Evolutionary conservation across 2,329 filamentous ascomycete species (phyloP).

Genomic region (Exserohilum turcica): DNA sequence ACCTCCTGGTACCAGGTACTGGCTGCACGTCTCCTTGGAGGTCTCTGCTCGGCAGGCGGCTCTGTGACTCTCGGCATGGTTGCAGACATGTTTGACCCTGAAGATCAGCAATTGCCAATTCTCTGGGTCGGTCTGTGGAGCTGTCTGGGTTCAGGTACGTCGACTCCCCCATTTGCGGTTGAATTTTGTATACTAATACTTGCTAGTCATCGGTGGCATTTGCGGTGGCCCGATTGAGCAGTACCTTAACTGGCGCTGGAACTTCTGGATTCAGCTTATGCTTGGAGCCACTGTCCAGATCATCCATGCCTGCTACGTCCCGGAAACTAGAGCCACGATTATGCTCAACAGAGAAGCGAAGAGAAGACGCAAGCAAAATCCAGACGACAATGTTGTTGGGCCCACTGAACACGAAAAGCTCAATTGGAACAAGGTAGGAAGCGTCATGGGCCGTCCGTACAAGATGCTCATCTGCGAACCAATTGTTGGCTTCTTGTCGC

Average conservation of each 20-base stretch:
- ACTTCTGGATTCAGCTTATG: conserved; percentile 83
- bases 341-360: conserved; percentile 79
- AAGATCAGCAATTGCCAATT: conserved; percentile 72
- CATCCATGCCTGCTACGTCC: conserved; percentile 70
- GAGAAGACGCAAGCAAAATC: conserved; percentile 64
- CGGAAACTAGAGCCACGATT: conserved; percentile 75
- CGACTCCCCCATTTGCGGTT: too few species aligned
- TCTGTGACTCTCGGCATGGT: conserved; percentile 69
- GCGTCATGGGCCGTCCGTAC: conserved; percentile 69
- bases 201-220: conserved; percentile 77
- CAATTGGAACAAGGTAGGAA: conserved; percentile 38
- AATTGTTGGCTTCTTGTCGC: conserved; percentile 71
- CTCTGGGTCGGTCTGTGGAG: conserved; percentile 59
- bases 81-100: conserved; percentile 64
- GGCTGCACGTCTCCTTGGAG: conserved; percentile 57
- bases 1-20: conserved; percentile 67
- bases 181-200: conserved; percentile 34
- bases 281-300: conserved; percentile 72
- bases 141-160: conserved; percentile 68
- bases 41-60: conserved; percentile 61
- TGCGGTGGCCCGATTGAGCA: conserved; percentile 75
- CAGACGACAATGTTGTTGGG: conserved; percentile 62
- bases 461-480: conserved; percentile 75
- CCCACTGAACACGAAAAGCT: conserved; percentile 63
- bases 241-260: conserved; percentile 73